Conservation (phyloP, 177 flowering plant species). For the Tripterygium wilfordii region DNA sequence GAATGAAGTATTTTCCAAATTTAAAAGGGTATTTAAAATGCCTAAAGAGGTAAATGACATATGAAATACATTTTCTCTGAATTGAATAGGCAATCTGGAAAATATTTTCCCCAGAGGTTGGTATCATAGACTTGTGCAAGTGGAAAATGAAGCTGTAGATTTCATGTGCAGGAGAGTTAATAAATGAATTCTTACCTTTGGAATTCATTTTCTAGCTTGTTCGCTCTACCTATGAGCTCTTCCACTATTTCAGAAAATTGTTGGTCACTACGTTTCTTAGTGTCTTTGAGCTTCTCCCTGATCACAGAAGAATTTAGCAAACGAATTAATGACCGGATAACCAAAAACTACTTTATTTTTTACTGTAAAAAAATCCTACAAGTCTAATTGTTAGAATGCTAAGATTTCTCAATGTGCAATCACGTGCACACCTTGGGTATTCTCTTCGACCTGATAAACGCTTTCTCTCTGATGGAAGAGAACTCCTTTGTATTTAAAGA, state of each 20-base stretch:
- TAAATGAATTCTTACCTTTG: conserved; percentile 25
- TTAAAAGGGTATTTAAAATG: background rate
- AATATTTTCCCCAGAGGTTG: background rate
- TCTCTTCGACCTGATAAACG: no score
- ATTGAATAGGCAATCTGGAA: background rate
- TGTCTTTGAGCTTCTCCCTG: conserved; percentile 38
- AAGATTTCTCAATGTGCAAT: no score
- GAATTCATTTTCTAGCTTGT: conserved; percentile 33
- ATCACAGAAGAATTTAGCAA: background rate
- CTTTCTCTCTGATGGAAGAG: no score
- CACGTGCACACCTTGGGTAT: no score
- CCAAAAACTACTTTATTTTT: no score
- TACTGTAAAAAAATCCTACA: background rate
- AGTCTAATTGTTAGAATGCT: no score
- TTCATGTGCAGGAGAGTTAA: no score
- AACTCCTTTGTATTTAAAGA: background rate
- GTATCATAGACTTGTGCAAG: no score
- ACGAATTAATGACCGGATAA: background rate
- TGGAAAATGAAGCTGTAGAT: no score
- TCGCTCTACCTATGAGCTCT: conserved; percentile 21
- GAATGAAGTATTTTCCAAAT: no score
- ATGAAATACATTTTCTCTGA: no score
- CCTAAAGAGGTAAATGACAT: no score
- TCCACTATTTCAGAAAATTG: conserved; percentile 22
- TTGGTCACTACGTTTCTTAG: conserved; percentile 12